Evolutionary conservation across 2,329 filamentous ascomycete genomes (phyloP).

Genomic region (Beauveria pseudobassiana): DNA sequence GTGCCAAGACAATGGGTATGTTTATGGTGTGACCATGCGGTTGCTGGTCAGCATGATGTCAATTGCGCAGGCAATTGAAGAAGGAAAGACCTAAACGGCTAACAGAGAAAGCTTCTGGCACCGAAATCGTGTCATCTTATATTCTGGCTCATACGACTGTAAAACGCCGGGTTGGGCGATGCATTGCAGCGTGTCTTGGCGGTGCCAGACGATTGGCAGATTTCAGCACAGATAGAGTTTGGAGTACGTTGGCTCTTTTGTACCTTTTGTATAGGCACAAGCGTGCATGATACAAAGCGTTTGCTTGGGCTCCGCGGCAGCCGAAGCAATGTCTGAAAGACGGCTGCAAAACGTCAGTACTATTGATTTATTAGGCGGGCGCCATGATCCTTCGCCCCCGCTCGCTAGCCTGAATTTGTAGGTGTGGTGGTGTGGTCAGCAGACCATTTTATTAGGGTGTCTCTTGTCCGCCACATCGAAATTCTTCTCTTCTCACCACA

Average conservation of each 20-base stretch:
- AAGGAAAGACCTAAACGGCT: neutral
- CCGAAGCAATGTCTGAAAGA: neutral
- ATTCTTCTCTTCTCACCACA: neutral
- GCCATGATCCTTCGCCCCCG: neutral
- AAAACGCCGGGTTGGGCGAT: neutral
- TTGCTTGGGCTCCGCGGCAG: neutral
- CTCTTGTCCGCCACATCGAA: neutral
- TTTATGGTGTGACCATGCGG: neutral
- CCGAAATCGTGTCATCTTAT: neutral
- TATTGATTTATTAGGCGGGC: too few relatives aligned
- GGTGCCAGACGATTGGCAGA: slow-evolving; percentile 7
- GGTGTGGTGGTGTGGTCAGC: slow-evolving; percentile 1
- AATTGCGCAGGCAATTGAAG: neutral
- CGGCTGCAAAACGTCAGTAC: too few relatives aligned
- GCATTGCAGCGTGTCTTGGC: slow-evolving; percentile 9
- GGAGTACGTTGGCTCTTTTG: neutral
- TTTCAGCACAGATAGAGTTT: neutral
- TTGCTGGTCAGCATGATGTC: neutral
- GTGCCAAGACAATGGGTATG: neutral
- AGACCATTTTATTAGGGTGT: slow-evolving; percentile 4
- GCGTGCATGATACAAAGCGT: neutral
- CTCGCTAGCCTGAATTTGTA: neutral
- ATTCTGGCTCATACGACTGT: neutral
- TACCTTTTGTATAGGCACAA: neutral
- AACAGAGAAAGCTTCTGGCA: neutral